Percentiles rank a stretch among this genome's conserved stretches.
Evolutionary conservation across 2,329 filamentous ascomycete genomes (phyloP).

Genomic region (Chaetomium sp.): DNA sequence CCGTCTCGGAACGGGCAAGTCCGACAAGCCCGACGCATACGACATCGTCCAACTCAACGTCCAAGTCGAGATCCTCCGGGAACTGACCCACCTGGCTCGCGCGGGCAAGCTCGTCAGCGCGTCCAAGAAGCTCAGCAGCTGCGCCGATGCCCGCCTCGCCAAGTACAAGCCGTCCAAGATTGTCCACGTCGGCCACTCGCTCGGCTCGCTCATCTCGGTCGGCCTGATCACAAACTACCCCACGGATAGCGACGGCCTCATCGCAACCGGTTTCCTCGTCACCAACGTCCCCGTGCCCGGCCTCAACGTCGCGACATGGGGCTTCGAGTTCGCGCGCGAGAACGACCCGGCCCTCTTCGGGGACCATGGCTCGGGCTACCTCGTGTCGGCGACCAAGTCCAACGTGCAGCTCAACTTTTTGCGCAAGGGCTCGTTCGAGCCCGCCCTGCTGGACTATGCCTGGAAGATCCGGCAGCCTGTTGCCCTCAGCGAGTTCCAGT

Average conservation of each 20-base stretch:
- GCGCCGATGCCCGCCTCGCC: neutral
- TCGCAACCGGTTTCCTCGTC: neutral
- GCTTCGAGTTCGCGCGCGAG: neutral
- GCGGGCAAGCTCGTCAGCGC: neutral
- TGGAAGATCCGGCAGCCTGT: neutral
- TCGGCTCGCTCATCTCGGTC: slow-evolving; percentile 1
- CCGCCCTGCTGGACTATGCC: neutral
- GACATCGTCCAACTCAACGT: neutral
- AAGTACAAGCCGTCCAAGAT: slow-evolving; percentile 2
- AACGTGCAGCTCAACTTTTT: neutral
- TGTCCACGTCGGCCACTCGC: slow-evolving; percentile 5
- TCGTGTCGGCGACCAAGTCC: neutral
- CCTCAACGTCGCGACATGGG: neutral
- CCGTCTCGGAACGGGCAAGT: neutral
- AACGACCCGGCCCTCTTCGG: neutral
- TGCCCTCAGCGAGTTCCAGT: neutral
- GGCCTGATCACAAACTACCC: neutral
- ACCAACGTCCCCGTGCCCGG: neutral
- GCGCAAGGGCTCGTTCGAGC: neutral
- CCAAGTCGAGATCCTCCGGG: neutral
- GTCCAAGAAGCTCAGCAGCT: neutral
- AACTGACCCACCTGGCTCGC: slow-evolving; percentile 2
- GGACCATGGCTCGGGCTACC: neutral
- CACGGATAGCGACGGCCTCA: neutral
- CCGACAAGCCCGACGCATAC: slow-evolving; percentile 6